Evolutionary conservation across 768 basidiomycete genomes (phyloP), one percentile per base, ranked within the genome.

Genomic region (Leccinum barrowsii): DNA sequence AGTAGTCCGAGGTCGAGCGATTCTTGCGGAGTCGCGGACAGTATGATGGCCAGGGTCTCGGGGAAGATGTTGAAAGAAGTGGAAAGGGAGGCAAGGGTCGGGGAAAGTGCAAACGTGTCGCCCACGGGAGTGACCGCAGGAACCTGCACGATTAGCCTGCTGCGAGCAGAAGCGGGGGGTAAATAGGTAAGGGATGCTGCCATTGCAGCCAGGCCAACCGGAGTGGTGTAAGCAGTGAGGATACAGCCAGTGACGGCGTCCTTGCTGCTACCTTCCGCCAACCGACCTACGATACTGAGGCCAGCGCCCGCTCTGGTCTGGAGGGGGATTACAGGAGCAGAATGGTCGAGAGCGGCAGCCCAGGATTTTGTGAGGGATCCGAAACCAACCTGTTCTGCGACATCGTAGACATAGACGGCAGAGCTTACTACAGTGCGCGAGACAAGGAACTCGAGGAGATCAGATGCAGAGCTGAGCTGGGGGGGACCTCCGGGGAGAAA

Each of bases 281-380:
- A 76, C 52, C 92, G 78, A 35, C 94, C 90, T 55, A 90, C 81
- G 63, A 95, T 77, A 65, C 82, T 82, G 58, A 93, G 73, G 8
- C 94, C 94, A 17, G 94, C 92, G 50, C 94, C 94, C 5, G 87
- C 80, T 58, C 94, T 80, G 22, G 90, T 92, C 76, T 96, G 92
- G 61, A 92, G 77, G 53, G 83, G 76, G 46, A 89, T 78, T 5
- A 90, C 83, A 17, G 82, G 76, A 0, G 85, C 81, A 1, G 82
- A 75, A 17, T 74, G 69, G 34, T 71, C 61, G 37, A 68, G 68
- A 4, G 77, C 67, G 17, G 78, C 71, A 3, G 82, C 74, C 86
- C 87, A 89, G 52, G 82, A 78, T 67, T 85, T 88, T 32, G 90
- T 86, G 58, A 86, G 74, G 0, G 80, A 77, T 19, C 92, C 92